Percentiles rank a stretch among this genome's conserved stretches.
Evolutionary conservation across 768 basidiomycete species (phyloP).

Genomic region (Arthromyces matolae): DNA sequence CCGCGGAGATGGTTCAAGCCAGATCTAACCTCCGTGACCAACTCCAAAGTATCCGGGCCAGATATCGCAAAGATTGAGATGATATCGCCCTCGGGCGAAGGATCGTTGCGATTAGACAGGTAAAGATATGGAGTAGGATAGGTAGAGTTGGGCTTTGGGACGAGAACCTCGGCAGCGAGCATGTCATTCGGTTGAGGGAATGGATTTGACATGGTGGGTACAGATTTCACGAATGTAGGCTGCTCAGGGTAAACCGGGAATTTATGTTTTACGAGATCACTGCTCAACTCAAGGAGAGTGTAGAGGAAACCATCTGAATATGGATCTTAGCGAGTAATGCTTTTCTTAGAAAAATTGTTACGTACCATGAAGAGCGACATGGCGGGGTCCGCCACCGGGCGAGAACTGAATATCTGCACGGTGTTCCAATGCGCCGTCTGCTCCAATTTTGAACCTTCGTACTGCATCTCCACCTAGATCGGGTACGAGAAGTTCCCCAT

Average conservation of each 20-base stretch:
- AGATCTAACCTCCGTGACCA: slow-evolving; percentile 61
- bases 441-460: slow-evolving; percentile 46
- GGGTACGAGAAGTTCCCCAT: slow-evolving; percentile 62
- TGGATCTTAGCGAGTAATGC: background rate
- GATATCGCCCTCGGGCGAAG: slow-evolving; percentile 63
- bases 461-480: slow-evolving; percentile 76
- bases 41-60: slow-evolving; percentile 39
- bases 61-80: slow-evolving; percentile 65
- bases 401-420: slow-evolving; percentile 45
- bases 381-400: slow-evolving; percentile 67
- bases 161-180: slow-evolving; percentile 68
- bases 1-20: slow-evolving; percentile 70
- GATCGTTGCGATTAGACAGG: slow-evolving; percentile 73
- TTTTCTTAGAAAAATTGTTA: background rate
- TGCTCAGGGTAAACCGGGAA: slow-evolving; percentile 40
- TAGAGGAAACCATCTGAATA: slow-evolving; percentile 57
- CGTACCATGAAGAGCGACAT: slow-evolving; percentile 61
- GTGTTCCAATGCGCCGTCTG: slow-evolving; percentile 45
- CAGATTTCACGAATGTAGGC: slow-evolving; percentile 41
- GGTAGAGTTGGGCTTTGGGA: slow-evolving; percentile 47
- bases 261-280: slow-evolving; percentile 51
- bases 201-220: slow-evolving; percentile 46
- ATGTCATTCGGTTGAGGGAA: slow-evolving; percentile 43
- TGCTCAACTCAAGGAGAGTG: slow-evolving; percentile 65
- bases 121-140: slow-evolving; percentile 63